Evolutionary conservation across 2,329 filamentous ascomycete genomes (phyloP).

Genomic region (Erysiphe pisi): DNA sequence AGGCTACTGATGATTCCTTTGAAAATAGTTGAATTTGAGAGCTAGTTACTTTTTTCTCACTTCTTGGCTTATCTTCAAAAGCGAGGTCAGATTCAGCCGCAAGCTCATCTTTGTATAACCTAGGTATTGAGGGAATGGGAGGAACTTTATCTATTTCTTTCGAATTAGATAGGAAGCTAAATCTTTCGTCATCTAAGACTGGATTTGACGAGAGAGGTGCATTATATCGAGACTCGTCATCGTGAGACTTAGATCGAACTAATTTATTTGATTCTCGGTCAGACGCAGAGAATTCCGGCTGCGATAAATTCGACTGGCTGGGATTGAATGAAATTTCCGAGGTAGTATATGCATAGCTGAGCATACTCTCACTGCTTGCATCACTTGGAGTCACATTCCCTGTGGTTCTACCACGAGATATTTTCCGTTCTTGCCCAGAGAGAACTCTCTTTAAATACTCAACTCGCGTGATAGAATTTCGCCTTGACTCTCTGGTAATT

Average conservation of each 20-base stretch:
- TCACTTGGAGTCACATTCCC: constrained; percentile 42
- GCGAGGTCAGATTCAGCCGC: constrained; percentile 33
- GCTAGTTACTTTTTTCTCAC: constrained; percentile 31
- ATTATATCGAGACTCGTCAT: constrained; percentile 33
- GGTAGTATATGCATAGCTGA: constrained; percentile 57
- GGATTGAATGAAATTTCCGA: constrained; percentile 54
- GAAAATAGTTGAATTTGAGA: constrained; percentile 31
- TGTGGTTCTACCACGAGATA: constrained; percentile 35
- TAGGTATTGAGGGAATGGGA: constrained; percentile 36
- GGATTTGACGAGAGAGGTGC: constrained; percentile 33
- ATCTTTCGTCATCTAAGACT: constrained; percentile 29
- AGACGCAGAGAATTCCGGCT: constrained; percentile 34
- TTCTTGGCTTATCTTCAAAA: constrained; percentile 31
- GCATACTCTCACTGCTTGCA: constrained; percentile 55
- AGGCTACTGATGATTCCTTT: constrained; percentile 32
- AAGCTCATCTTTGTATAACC: constrained; percentile 31
- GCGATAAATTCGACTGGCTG: constrained; percentile 31
- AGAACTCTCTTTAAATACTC: constrained; percentile 55
- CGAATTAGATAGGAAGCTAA: constrained; percentile 30
- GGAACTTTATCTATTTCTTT: constrained; percentile 33
- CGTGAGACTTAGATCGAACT: constrained; percentile 36
- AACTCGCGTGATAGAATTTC: constrained; percentile 48
- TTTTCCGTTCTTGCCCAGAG: constrained; percentile 41
- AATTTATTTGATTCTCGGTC: constrained; percentile 32
- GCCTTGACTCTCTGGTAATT: constrained; percentile 40